phyloP scores from a whole-genome alignment of 352 stramenopile species.

The Globisporangium abappressorium region DNA sequence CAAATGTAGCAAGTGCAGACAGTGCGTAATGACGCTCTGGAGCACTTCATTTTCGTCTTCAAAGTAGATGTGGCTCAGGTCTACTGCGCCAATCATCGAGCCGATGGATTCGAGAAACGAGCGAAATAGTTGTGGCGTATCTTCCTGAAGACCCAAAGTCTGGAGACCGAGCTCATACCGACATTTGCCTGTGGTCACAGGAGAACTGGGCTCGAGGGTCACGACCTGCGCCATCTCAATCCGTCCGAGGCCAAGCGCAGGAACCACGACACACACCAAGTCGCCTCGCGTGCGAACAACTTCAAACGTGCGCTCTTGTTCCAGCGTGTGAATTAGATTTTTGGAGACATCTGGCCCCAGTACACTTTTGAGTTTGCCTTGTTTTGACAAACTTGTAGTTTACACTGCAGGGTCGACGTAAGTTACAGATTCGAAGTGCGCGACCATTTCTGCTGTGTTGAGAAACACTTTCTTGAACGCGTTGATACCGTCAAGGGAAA shows the following conservation, averaged over 20 bases:
- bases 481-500: too few relatives aligned
- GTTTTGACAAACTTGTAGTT: too few relatives aligned
- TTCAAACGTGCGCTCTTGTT: neutral
- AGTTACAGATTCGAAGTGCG: too few relatives aligned
- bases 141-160: neutral
- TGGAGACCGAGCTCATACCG: neutral
- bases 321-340: too few relatives aligned
- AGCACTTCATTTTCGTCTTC: neutral
- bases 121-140: neutral
- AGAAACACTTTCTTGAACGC: too few relatives aligned
- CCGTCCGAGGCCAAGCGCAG: conserved; percentile 39
- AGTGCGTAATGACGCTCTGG: neutral
- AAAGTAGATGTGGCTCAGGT: neutral
- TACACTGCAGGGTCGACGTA: too few relatives aligned
- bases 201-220: neutral
- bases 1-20: neutral
- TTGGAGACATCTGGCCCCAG: too few relatives aligned
- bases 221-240: conserved; percentile 4
- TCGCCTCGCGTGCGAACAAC: neutral
- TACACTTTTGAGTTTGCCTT: too few relatives aligned
- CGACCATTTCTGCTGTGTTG: too few relatives aligned
- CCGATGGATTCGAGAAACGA: neutral
- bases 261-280: conserved; percentile 6
- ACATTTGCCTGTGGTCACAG: neutral
- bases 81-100: neutral